Evolutionary conservation across 1,284 basidiomycete species (phyloP), one percentile per base, ranked within the genome.

Genomic region (Cystobasidium sp.): DNA sequence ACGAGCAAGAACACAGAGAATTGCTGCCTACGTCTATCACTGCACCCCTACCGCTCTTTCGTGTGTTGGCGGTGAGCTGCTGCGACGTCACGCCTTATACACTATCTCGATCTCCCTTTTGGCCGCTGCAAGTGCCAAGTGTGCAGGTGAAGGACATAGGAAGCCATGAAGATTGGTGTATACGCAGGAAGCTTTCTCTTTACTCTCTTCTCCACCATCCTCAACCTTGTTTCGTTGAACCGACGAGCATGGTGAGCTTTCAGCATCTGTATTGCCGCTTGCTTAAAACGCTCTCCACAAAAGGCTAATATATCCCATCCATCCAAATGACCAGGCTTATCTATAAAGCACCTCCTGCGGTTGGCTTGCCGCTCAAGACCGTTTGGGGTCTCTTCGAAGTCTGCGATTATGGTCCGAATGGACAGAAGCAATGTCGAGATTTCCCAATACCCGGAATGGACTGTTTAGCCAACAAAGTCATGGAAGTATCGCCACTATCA

Each of bases 311-410:
- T 16, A 10, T 1, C 53, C 24, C 22, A 10, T 22, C 46, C 18
- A 22, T 46, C 44, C 12, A 12, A 12, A 7, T 51, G 22, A n/a
- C 3, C 53, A 68, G 66, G 66, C 53, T 68, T 53, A 22, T 49
- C 5, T 68, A 68, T 41, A 58, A 68, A 39, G 66, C 66, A 37
- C 66, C 66, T 12, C 31, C 52, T n/a, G 16, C 66, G 12, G 24
- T 68, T 43, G 66, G 53, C 41, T 53, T 68, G 22, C 66, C 51
- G 3, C 43, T 68, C 16, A 68, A 68, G 31, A 68, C 66, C 14
- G 43, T 56, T 5, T 68, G 66, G 66, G 66, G 66, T 37, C 66
- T 68, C n/a, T 68, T 68, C 18, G 66, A 68, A 59, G 55, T 59
- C 14, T 68, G 66, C 46, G 53, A 55, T 31, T 68, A 44, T 58